Base-by-base conservation (phyloP, 2,329 filamentous ascomycete species). In the Simplicillium sp. region DNA sequence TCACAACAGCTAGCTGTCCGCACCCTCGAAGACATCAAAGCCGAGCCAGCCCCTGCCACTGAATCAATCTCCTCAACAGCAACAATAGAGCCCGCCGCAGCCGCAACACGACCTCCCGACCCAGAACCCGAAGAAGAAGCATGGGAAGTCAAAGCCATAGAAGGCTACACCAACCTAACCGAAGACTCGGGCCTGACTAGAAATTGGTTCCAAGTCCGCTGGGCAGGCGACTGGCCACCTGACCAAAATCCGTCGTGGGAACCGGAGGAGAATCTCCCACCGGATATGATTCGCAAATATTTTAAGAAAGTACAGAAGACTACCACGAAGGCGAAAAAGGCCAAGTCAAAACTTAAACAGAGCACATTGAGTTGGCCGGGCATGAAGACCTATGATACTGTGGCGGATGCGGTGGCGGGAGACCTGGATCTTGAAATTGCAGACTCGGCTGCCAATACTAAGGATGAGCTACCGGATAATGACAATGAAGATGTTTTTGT, bases 161-260 rank as follows among this genome's bases (percentile, higher is more conserved):
- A 52, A 7, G 43, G 48, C 4, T 50, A 47, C 2, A 52, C 29
- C 2, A 62, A 34, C 44, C 54, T 15, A 50, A 50, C 11, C 73
- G 64, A 58, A 61, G 66, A 11, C 67, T 75, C 2, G 59, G 70
- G 35, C 53, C 60, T 2, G 54, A 75, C 2, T 65, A 70, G 43
- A 9, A 25, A 25, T 9, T 25, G 63, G 43, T 79, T 73, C 52
- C 59, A 67, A 25, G 72, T 79, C 1, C 65, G 68, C 7, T 79
- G 75, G 75, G 67, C 66, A 35, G 75, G 75, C 7, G 55, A 74
- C 43, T 79, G 75, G 75, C 71, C 74, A 0, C 55, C 63, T 0
- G 68, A 67, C 8, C 65, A 77, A 50, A 77, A 79, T 41, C 71
- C 72, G 0, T 71, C 73, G 0, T 79, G 75, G 75, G 75, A 79